A percentile compares a stretch with the other conserved stretches of the same genome.
Conservation (phyloP, 306 rosid genomes). For the Mucuna pruriens region DNA sequence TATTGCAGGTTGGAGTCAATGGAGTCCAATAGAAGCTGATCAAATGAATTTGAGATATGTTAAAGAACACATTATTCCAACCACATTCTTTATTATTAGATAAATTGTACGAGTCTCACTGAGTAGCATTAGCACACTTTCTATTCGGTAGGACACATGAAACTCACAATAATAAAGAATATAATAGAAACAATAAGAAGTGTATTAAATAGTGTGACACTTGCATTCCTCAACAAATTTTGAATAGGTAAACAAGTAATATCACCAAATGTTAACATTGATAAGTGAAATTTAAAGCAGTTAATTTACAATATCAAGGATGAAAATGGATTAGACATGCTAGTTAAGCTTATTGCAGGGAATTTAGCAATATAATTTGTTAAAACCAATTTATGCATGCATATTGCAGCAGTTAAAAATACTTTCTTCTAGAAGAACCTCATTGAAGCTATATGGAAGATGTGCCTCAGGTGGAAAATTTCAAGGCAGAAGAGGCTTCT, state of each 20-base stretch:
- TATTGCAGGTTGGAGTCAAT: too few species aligned
- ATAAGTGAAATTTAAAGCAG: background rate
- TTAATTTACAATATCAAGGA: conserved; percentile 15
- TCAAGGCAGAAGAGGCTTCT: conserved; percentile 50
- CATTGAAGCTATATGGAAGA: background rate
- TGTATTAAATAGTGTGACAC: background rate
- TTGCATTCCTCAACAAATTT: background rate
- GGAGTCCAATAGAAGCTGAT: too few species aligned
- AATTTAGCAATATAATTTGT: conserved; percentile 6
- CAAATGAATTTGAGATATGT: too few species aligned
- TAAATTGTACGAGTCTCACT: background rate
- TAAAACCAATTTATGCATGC: conserved; percentile 15
- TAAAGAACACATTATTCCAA: too few species aligned
- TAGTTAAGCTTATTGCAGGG: conserved; percentile 29
- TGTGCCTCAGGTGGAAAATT: conserved; percentile 14
- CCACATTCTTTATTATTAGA: background rate
- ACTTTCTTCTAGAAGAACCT: background rate
- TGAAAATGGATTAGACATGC: conserved; percentile 5
- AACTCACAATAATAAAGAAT: background rate
- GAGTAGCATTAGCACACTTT: background rate
- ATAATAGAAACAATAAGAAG: too few species aligned
- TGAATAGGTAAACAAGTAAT: background rate
- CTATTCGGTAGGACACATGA: background rate
- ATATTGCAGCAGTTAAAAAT: conserved; percentile 13
- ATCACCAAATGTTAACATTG: background rate